phyloP scores from a whole-genome alignment of 257 asterid genomes.

The Anisodus tanguticus region DNA sequence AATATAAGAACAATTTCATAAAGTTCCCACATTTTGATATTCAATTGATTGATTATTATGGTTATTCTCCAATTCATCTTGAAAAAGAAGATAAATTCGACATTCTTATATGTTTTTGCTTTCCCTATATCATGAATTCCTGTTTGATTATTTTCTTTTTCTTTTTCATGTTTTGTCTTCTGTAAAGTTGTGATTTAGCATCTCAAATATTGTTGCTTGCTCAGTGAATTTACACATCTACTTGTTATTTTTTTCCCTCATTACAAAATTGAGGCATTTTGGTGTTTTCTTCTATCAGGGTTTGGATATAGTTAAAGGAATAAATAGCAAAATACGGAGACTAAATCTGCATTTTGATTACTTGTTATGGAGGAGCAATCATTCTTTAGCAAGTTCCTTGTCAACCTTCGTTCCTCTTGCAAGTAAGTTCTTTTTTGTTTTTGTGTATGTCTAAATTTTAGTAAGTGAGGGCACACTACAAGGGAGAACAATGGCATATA shows the following conservation, averaged over 20 bases:
- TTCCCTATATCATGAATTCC: background rate
- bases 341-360: conserved; percentile 4
- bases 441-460: background rate
- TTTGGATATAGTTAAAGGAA: background rate
- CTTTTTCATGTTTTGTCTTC: background rate
- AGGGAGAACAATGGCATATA: background rate
- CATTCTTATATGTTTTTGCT: background rate
- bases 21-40: background rate
- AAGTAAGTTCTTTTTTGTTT: conserved; percentile 47
- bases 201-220: conserved; percentile 4
- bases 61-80: background rate
- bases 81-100: background rate
- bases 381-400: conserved; percentile 58
- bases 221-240: background rate
- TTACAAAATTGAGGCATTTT: background rate
- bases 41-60: background rate
- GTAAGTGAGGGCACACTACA: background rate
- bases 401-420: conserved; percentile 75
- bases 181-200: background rate
- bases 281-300: background rate
- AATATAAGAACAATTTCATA: background rate
- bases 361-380: conserved; percentile 63
- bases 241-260: background rate
- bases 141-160: background rate
- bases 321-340: background rate